phyloP scores from a whole-genome alignment of 192 early-diverging fungal genomes.

The Entomortierella beljakovae region DNA sequence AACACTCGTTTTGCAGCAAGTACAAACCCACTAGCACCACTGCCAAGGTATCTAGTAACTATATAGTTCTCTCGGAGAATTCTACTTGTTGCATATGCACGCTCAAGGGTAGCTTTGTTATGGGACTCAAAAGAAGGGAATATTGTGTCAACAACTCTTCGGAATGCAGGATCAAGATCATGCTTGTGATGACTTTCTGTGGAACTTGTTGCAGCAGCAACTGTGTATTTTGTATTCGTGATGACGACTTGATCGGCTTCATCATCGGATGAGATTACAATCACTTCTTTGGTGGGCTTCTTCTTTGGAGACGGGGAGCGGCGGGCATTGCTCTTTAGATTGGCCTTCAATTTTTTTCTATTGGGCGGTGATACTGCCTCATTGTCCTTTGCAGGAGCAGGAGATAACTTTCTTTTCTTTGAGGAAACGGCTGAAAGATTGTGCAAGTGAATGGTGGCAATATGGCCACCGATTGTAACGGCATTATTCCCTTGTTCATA shows the following conservation, averaged over 20 bases:
- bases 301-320: background rate
- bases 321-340: background rate
- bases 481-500: constrained; percentile 16
- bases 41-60: constrained; percentile 29
- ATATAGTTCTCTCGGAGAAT: constrained; percentile 36
- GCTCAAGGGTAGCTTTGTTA: constrained; percentile 32
- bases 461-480: constrained; percentile 24
- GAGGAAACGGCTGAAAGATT: constrained; percentile 13
- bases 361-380: background rate
- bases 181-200: constrained; percentile 15
- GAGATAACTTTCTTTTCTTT: constrained; percentile 31
- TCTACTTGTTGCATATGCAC: constrained; percentile 30
- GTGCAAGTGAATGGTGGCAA: constrained; percentile 28
- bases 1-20: constrained; percentile 22
- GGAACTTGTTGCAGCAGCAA: background rate
- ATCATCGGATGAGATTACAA: constrained; percentile 37
- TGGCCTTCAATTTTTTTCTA: constrained; percentile 1
- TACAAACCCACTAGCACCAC: constrained; percentile 35
- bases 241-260: background rate
- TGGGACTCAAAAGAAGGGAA: constrained; percentile 26
- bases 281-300: constrained; percentile 12
- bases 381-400: constrained; percentile 6
- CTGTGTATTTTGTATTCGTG: background rate
- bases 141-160: constrained; percentile 29
- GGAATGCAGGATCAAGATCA: constrained; percentile 16